These are phyloP conservation scores for Bassia scoparia DNA, from an alignment of 148 eudicot species.

Conservation along the genomic window DNA sequence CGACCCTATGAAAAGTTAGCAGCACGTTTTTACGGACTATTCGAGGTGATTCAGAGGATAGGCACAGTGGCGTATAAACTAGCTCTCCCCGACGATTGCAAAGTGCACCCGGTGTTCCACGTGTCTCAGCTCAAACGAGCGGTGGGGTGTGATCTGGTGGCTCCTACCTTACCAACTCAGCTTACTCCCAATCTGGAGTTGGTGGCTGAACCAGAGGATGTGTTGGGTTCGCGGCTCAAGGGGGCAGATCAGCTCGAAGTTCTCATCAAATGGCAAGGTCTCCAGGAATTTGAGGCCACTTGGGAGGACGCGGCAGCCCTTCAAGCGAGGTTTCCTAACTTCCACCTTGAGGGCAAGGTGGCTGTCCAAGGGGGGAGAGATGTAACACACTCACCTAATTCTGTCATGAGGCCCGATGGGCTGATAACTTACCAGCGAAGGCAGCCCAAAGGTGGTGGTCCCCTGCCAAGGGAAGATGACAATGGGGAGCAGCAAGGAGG, in stretches of 20 bases:
- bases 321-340: not conserved
- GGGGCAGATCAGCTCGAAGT: not conserved
- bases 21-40: not conserved
- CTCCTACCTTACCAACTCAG: not conserved
- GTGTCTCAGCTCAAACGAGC: not conserved
- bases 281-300: not conserved
- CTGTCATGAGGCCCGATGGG: too few species aligned
- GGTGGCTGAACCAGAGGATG: not conserved
- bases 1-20: not conserved
- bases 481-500: too few species aligned
- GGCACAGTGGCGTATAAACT: not conserved
- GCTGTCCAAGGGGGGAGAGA: too few species aligned
- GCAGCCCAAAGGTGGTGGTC: too few species aligned
- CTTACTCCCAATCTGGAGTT: not conserved
- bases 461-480: too few species aligned
- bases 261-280: not conserved
- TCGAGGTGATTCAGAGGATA: not conserved
- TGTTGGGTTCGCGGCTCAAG: not conserved
- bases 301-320: not conserved
- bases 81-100: not conserved
- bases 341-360: slow-evolving; percentile 3
- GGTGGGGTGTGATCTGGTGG: not conserved
- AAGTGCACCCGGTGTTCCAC: not conserved
- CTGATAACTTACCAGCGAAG: too few species aligned
- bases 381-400: too few species aligned